These are phyloP conservation scores for Fusarium torulosum DNA, from an alignment of 2,329 filamentous ascomycete species.

Conservation along the genomic window DNA sequence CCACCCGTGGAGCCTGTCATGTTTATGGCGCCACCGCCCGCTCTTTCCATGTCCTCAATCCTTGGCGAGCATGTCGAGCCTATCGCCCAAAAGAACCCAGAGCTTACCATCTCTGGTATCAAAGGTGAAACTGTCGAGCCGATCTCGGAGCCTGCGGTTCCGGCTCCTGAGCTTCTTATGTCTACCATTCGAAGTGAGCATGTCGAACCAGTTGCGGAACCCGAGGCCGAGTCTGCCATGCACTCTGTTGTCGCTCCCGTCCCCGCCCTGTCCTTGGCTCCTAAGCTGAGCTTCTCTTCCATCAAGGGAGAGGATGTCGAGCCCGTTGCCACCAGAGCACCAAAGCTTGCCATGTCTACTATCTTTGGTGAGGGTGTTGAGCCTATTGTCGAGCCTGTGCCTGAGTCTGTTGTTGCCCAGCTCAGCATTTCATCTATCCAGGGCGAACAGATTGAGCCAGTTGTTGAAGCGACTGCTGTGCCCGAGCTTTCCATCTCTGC, in stretches of 20 bases:
- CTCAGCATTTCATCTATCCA: constrained; percentile 38
- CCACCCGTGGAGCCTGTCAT: constrained; percentile 44
- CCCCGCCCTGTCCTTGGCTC: constrained; percentile 28
- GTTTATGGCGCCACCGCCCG: constrained; percentile 35
- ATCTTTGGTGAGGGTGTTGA: constrained; percentile 34
- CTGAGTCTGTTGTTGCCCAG: constrained; percentile 26
- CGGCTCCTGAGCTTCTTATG: constrained; percentile 28
- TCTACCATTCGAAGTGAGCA: constrained; percentile 41
- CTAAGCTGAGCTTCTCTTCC: constrained; percentile 38
- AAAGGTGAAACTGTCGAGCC: constrained; percentile 46
- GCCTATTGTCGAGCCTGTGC: constrained; percentile 22
- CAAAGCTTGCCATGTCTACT: constrained; percentile 29
- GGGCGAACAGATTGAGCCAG: constrained; percentile 44
- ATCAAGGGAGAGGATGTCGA: constrained; percentile 44
- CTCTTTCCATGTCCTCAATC: constrained; percentile 35
- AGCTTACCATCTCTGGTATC: constrained; percentile 41
- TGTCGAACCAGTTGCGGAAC: constrained; percentile 36
- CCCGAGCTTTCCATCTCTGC: constrained; percentile 40
- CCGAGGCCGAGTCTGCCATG: constrained; percentile 13
- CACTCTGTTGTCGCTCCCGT: constrained; percentile 15
- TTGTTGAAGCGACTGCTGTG: constrained; percentile 23
- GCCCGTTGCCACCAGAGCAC: constrained; percentile 20
- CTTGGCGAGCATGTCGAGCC: constrained; percentile 47
- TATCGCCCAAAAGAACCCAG: constrained; percentile 30
- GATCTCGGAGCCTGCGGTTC: constrained; percentile 20